Percentiles rank a stretch among this genome's conserved stretches.
Evolutionary conservation across 2,329 filamentous ascomycete species (phyloP).

Genomic region (Grosmannia serpens): DNA sequence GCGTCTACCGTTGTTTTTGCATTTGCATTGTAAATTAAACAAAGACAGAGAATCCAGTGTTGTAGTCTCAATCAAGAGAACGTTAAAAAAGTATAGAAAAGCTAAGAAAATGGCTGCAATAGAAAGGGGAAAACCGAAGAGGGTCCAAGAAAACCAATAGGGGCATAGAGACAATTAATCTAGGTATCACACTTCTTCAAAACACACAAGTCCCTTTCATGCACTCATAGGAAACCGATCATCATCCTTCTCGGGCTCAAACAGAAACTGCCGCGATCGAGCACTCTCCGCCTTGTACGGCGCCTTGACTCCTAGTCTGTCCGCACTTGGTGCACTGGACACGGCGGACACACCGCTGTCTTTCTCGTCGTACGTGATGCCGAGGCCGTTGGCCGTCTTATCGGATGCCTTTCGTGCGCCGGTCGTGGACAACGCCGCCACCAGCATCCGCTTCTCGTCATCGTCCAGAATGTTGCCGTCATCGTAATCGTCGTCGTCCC

Average conservation of each 20-base stretch:
- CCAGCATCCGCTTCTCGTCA: slow-evolving; percentile 13
- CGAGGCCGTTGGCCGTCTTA: slow-evolving; percentile 18
- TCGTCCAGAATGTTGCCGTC: slow-evolving; percentile 8
- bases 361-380: slow-evolving; percentile 26
- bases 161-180: neutral
- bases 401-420: slow-evolving; percentile 6
- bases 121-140: neutral
- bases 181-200: neutral
- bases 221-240: slow-evolving; percentile 17
- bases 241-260: slow-evolving; percentile 21
- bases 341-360: slow-evolving; percentile 26
- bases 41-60: neutral
- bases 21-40: neutral
- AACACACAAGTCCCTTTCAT: slow-evolving; percentile 3
- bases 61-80: neutral
- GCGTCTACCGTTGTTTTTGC: neutral
- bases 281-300: slow-evolving; percentile 22
- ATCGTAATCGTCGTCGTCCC: slow-evolving; percentile 13
- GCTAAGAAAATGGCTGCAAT: neutral
- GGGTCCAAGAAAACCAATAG: neutral
- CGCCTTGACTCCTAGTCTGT: slow-evolving; percentile 16
- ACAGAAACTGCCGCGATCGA: slow-evolving; percentile 18
- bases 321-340: slow-evolving; percentile 4
- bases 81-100: neutral
- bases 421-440: slow-evolving; percentile 13